Percentiles rank a stretch among this genome's conserved stretches.
Evolutionary conservation across 1,284 basidiomycete species (phyloP).

Genomic region (Taiwanofungus camphoratus): DNA sequence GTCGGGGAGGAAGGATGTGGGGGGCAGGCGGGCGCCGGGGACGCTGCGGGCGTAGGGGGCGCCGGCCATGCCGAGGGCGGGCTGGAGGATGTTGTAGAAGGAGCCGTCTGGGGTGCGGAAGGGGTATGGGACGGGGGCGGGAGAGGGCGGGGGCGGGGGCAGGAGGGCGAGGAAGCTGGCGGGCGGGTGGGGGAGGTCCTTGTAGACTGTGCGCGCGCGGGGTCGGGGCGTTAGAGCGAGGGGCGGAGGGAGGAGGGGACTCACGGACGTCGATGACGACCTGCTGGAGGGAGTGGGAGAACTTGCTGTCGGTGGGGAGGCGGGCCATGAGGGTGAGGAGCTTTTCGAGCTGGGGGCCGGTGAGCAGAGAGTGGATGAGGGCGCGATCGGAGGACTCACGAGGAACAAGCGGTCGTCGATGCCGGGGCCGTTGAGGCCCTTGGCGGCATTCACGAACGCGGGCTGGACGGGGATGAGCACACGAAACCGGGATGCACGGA

Average conservation of each 20-base stretch:
- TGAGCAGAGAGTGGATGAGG: not conserved
- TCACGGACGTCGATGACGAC: conserved; percentile 40
- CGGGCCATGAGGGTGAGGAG: conserved; percentile 56
- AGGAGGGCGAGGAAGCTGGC: conserved; percentile 44
- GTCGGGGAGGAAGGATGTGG: conserved; percentile 53
- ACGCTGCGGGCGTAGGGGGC: conserved; percentile 74
- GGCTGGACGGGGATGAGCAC: conserved; percentile 15
- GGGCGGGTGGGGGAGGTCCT: conserved; percentile 72
- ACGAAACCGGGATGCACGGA: no score
- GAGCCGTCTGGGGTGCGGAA: conserved; percentile 72
- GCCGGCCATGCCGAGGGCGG: conserved; percentile 70
- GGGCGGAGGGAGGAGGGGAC: not conserved
- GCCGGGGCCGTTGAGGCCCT: conserved; percentile 29
- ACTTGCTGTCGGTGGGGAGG: conserved; percentile 40
- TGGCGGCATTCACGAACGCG: conserved; percentile 42
- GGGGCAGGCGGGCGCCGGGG: conserved; percentile 41
- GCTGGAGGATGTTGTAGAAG: conserved; percentile 65
- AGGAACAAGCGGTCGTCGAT: conserved; percentile 58
- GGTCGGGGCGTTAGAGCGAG: not conserved
- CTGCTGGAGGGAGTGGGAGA: conserved; percentile 41
- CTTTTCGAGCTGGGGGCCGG: conserved; percentile 53
- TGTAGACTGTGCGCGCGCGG: conserved; percentile 40
- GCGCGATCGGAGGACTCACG: conserved; percentile 22
- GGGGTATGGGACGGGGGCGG: conserved; percentile 22
- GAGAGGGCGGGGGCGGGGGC: not conserved